These are phyloP conservation scores for Xylaria longipes DNA, from an alignment of 495 filamentous ascomycete species.

Conservation along the genomic window DNA sequence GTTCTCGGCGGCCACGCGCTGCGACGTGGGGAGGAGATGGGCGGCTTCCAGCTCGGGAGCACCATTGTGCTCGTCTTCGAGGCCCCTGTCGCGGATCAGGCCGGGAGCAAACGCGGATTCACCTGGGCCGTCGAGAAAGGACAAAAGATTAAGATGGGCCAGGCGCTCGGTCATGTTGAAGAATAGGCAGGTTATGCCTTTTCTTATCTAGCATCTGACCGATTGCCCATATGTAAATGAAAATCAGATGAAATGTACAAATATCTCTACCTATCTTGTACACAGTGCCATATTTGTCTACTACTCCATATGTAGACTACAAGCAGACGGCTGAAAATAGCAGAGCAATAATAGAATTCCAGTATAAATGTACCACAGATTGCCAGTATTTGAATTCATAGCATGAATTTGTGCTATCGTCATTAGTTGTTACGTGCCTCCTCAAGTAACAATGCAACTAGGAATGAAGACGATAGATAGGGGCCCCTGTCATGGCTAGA, in stretches of 20 bases:
- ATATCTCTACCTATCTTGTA: neutral
- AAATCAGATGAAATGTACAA: neutral
- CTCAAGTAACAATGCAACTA: too few relatives aligned
- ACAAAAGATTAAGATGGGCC: constrained; percentile 84
- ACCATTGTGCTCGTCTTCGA: constrained; percentile 97
- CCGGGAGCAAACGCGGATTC: constrained; percentile 78
- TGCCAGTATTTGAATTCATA: neutral
- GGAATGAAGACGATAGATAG: neutral
- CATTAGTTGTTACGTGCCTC: neutral
- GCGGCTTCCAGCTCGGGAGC: constrained; percentile 94
- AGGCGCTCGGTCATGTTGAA: constrained; percentile 73
- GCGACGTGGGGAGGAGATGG: constrained; percentile 92
- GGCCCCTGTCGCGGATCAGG: constrained; percentile 73
- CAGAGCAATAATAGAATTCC: neutral
- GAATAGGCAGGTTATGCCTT: constrained; percentile 9
- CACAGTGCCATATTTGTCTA: neutral
- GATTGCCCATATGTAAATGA: neutral
- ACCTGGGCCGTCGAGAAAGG: constrained; percentile 84
- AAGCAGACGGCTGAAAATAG: neutral
- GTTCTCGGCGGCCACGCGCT: constrained; percentile 84
- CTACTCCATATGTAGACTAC: neutral
- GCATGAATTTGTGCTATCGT: neutral
- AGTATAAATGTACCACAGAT: neutral
- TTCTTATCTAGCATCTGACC: neutral
- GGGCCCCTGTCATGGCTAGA: neutral